Evolutionary conservation across 768 basidiomycete species (phyloP).

Genomic region (Rhizopogon roseolus): DNA sequence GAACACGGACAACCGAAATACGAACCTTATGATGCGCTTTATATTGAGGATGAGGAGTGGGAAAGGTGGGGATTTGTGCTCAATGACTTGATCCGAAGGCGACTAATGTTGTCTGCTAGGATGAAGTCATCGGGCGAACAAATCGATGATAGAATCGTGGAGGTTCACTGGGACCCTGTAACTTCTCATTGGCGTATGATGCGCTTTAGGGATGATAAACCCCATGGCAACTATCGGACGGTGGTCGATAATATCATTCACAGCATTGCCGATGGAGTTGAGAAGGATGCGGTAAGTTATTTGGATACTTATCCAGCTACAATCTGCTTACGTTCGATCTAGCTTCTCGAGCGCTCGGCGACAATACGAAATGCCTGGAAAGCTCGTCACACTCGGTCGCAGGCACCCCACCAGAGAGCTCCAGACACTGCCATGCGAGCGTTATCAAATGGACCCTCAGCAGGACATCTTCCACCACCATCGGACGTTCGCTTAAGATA

Average conservation of each 20-base stretch:
- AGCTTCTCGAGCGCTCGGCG: conserved; percentile 66
- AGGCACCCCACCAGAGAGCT: conserved; percentile 13
- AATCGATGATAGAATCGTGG: conserved; percentile 89
- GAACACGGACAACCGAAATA: conserved; percentile 53
- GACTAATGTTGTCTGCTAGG: conserved; percentile 35
- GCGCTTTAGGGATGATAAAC: conserved; percentile 94
- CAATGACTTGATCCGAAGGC: neutral
- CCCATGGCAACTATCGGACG: conserved; percentile 79
- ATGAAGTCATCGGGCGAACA: conserved; percentile 84
- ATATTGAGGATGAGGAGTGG: conserved; percentile 89
- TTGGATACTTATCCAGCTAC: conserved; percentile 3
- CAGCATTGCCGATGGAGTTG: conserved; percentile 92
- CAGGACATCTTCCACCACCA: conserved; percentile 14
- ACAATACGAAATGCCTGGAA: conserved; percentile 76
- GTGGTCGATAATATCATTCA: conserved; percentile 87
- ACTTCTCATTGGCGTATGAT: conserved; percentile 78
- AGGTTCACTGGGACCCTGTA: conserved; percentile 85
- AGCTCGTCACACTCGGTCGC: conserved; percentile 43
- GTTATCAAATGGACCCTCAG: conserved; percentile 18
- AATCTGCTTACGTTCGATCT: conserved; percentile 14
- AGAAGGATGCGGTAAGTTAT: conserved; percentile 69
- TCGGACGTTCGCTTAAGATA: conserved; percentile 35
- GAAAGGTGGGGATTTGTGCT: conserved; percentile 57
- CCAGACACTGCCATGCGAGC: neutral
- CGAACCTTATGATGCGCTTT: conserved; percentile 81